Conservation (phyloP, 257 asterid genomes). For the Solanum habrochaites region DNA sequence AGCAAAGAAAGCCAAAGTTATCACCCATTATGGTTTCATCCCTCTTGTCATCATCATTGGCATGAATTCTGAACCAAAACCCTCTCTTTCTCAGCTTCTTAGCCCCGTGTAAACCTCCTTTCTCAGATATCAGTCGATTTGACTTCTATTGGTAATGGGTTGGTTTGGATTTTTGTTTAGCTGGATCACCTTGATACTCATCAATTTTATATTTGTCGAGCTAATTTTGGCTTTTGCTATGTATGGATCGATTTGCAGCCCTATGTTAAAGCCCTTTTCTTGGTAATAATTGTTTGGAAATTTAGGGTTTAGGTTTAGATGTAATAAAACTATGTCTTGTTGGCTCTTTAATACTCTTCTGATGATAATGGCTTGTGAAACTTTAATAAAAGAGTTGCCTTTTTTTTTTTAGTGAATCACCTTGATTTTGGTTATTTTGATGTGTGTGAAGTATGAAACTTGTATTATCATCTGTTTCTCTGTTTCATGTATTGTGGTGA, state of each 20-base stretch:
- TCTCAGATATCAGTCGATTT: not conserved
- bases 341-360: not conserved
- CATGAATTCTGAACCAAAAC: constrained; percentile 82
- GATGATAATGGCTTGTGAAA: not conserved
- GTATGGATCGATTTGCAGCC: not conserved
- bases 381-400: not conserved
- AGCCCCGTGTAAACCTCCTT: constrained; percentile 47
- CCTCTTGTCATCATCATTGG: constrained; percentile 76
- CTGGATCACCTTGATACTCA: not conserved
- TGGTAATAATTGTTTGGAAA: not conserved
- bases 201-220: not conserved
- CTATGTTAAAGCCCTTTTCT: not conserved
- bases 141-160: not conserved
- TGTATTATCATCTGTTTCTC: not conserved
- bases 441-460: not conserved
- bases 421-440: not conserved
- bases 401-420: not conserved
- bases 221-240: not conserved
- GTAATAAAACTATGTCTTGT: not conserved
- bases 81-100: constrained; percentile 74
- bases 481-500: not conserved
- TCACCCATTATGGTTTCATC: constrained; percentile 86
- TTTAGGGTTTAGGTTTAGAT: not conserved
- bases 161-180: not conserved
- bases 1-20: constrained; percentile 73